These are phyloP conservation scores for Aspergillus steynii DNA, from an alignment of 495 filamentous ascomycete species.

Conservation along the genomic window DNA sequence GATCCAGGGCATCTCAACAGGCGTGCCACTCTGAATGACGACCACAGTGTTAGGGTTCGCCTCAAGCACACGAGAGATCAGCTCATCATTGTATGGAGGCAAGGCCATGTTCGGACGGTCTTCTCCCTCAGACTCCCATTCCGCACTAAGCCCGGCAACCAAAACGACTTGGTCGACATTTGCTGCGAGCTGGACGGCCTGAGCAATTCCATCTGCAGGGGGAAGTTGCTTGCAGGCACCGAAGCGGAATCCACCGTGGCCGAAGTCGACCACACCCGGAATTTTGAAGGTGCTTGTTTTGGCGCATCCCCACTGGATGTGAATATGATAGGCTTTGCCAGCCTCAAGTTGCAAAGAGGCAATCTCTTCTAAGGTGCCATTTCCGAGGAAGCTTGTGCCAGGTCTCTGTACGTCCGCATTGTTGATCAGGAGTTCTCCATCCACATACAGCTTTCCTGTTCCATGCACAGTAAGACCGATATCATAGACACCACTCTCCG, in stretches of 20 bases:
- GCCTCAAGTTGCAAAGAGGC: conserved; percentile 50
- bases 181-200: conserved; percentile 61
- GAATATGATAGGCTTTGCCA: conserved; percentile 54
- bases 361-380: conserved; percentile 58
- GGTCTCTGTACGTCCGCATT: conserved; percentile 54
- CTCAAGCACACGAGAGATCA: conserved; percentile 63
- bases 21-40: conserved; percentile 78
- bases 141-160: conserved; percentile 71
- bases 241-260: conserved; percentile 70
- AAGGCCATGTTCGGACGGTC: conserved; percentile 75
- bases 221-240: conserved; percentile 66
- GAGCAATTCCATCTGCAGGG: conserved; percentile 57
- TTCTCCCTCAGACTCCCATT: conserved; percentile 85
- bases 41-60: conserved; percentile 72
- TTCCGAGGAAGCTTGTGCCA: conserved; percentile 58
- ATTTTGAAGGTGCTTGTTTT: conserved; percentile 54
- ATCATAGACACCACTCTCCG: conserved; percentile 62
- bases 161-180: conserved; percentile 69
- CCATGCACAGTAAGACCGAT: conserved; percentile 74
- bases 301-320: conserved; percentile 58
- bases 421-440: conserved; percentile 68
- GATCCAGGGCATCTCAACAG: conserved; percentile 79
- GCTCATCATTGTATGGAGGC: conserved; percentile 67
- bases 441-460: conserved; percentile 63
- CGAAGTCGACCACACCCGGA: conserved; percentile 48